Evolutionary conservation across 768 basidiomycete genomes (phyloP).

Genomic region (Tulasnella sp.): DNA sequence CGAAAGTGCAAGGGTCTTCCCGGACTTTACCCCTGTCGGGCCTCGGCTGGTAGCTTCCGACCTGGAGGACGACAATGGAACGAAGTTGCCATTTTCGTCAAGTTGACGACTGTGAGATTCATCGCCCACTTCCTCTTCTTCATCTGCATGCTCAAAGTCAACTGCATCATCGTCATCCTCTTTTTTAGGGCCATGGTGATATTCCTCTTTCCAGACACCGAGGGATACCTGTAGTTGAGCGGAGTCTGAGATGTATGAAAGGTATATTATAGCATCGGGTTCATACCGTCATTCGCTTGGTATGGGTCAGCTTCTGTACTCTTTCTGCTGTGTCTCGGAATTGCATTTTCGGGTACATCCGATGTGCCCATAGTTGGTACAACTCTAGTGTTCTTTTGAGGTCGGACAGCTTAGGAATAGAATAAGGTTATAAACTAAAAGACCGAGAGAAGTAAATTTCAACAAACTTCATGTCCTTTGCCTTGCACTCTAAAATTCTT

Average conservation of each 20-base stretch:
- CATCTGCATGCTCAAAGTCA: constrained; percentile 25
- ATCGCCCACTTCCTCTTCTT: constrained; percentile 25
- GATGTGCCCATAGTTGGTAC: constrained; percentile 94
- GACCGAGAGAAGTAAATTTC: not conserved
- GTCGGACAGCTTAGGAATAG: constrained; percentile 51
- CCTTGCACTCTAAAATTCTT: constrained; percentile 72
- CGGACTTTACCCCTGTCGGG: not conserved
- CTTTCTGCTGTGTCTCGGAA: constrained; percentile 76
- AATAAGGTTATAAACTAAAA: not conserved
- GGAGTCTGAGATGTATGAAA: not conserved
- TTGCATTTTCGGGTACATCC: constrained; percentile 75
- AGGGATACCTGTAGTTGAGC: constrained; percentile 40
- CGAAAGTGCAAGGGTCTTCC: not conserved
- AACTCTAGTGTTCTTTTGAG: constrained; percentile 64
- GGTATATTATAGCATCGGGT: not conserved
- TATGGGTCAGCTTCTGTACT: constrained; percentile 81
- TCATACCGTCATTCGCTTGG: constrained; percentile 72
- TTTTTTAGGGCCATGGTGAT: not conserved
- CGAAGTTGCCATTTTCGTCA: constrained; percentile 12
- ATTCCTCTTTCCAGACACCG: constrained; percentile 68
- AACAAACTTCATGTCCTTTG: constrained; percentile 77
- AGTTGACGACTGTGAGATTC: constrained; percentile 18
- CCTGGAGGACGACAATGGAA: not conserved
- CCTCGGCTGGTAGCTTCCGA: not conserved
- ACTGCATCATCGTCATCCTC: constrained; percentile 14